These are phyloP conservation scores for Yamadazyma songkhlaensis DNA, from an alignment of 1,139 yeast species.

Conservation along the genomic window DNA sequence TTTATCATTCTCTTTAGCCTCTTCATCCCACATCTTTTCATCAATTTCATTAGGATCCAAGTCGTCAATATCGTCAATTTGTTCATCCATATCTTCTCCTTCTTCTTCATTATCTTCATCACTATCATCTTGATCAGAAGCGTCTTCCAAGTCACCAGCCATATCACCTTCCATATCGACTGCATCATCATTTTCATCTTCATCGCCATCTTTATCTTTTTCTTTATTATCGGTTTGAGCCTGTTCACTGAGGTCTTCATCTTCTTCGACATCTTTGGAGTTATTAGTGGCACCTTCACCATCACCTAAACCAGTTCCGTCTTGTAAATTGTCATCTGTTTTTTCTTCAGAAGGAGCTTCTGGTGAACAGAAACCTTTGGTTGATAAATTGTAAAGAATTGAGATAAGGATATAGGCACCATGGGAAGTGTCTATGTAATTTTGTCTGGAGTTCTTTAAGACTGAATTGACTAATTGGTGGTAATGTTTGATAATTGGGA, in stretches of 20 bases:
- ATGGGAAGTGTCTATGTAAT: slow-evolving; percentile 53
- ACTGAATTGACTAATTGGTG: slow-evolving; percentile 40
- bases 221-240: slow-evolving; percentile 82
- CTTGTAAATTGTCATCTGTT: slow-evolving; percentile 61
- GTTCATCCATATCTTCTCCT: slow-evolving; percentile 76
- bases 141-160: slow-evolving; percentile 89
- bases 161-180: slow-evolving; percentile 94
- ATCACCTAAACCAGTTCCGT: slow-evolving; percentile 97
- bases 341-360: slow-evolving; percentile 70
- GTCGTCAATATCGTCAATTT: slow-evolving; percentile 85
- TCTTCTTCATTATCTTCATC: slow-evolving; percentile 48
- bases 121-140: slow-evolving; percentile 67
- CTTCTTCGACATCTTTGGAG: slow-evolving; percentile 86
- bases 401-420: slow-evolving; percentile 62
- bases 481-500: slow-evolving; percentile 59
- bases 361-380: slow-evolving; percentile 94
- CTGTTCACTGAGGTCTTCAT: slow-evolving; percentile 85
- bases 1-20: slow-evolving; percentile 69
- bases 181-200: slow-evolving; percentile 66
- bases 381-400: slow-evolving; percentile 58
- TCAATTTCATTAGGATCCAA: slow-evolving; percentile 94
- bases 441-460: slow-evolving; percentile 38
- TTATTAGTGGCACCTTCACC: slow-evolving; percentile 82
- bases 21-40: slow-evolving; percentile 99
- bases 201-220: slow-evolving; percentile 52